Conservation (phyloP, 345 rosid species). For the Syzygium aqueum region DNA sequence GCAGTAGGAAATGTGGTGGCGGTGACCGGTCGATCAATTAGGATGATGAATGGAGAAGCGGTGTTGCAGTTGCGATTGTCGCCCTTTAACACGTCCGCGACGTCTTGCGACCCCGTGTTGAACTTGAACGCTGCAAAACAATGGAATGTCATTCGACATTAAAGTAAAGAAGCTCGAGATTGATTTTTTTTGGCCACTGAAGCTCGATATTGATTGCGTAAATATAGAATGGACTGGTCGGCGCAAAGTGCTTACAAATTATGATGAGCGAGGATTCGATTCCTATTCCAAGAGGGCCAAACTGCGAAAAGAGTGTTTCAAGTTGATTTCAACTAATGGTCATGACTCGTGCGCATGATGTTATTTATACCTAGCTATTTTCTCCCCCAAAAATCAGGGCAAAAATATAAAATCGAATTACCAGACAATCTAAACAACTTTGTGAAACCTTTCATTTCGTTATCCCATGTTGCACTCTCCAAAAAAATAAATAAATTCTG, state of each 20-base stretch:
- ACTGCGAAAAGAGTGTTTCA: not conserved
- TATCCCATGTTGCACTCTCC: not conserved
- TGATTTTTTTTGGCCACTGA: not conserved
- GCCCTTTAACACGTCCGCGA: not conserved
- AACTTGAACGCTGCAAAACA: not conserved
- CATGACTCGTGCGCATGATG: not conserved
- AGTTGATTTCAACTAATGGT: not conserved
- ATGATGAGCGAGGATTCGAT: not conserved
- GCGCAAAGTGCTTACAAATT: not conserved
- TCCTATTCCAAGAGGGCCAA: not conserved
- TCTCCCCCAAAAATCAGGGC: not conserved
- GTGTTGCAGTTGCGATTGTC: not conserved
- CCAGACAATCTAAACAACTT: not conserved
- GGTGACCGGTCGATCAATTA: not conserved
- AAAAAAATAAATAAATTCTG: not conserved
- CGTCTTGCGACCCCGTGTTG: accelerated
- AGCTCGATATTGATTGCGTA: not conserved
- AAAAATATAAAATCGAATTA: not conserved
- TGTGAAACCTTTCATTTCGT: not conserved
- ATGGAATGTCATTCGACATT: not conserved
- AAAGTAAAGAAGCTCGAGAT: not conserved
- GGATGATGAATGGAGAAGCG: not conserved
- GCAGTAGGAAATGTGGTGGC: not conserved
- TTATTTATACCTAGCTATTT: not conserved
- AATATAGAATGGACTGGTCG: not conserved